phyloP scores from a whole-genome alignment of 805 yeast species.

The Clavispora asparagi region DNA sequence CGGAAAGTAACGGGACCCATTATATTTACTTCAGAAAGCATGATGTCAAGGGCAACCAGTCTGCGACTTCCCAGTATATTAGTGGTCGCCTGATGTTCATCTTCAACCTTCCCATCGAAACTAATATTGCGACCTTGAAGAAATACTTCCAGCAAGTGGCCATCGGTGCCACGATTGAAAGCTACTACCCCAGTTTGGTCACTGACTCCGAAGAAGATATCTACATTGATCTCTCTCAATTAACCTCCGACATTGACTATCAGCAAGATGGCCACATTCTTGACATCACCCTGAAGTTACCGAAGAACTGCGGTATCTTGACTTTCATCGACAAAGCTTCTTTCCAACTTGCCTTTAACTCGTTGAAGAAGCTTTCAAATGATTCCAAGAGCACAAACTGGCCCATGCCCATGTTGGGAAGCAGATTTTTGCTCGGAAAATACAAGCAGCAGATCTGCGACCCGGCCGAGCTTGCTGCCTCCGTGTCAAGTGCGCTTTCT shows the following conservation, averaged over 20 bases:
- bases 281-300: constrained; percentile 42
- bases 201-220: constrained; percentile 41
- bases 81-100: constrained; percentile 56
- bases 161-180: constrained; percentile 60
- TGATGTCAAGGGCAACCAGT: constrained; percentile 31
- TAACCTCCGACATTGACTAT: constrained; percentile 54
- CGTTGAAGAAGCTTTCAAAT: constrained; percentile 48
- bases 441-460: constrained; percentile 37
- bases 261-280: constrained; percentile 18
- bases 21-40: constrained; percentile 67
- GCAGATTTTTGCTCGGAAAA: constrained; percentile 40
- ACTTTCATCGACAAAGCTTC: constrained; percentile 71
- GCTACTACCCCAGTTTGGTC: constrained; percentile 28
- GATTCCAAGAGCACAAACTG: constrained; percentile 26
- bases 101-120: constrained; percentile 67
- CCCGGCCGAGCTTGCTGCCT: constrained; percentile 45
- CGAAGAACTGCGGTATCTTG: constrained; percentile 69
- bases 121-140: constrained; percentile 49
- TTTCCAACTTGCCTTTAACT: constrained; percentile 56
- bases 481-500: constrained; percentile 57
- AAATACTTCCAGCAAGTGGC: constrained; percentile 55
- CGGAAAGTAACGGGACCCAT: constrained; percentile 40
- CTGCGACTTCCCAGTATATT: constrained; percentile 3
- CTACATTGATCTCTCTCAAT: constrained; percentile 45
- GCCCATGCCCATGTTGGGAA: constrained; percentile 33